Conservation (phyloP, 2,329 filamentous ascomycete genomes). For the Stagonosporopsis cucurbitacearum region DNA sequence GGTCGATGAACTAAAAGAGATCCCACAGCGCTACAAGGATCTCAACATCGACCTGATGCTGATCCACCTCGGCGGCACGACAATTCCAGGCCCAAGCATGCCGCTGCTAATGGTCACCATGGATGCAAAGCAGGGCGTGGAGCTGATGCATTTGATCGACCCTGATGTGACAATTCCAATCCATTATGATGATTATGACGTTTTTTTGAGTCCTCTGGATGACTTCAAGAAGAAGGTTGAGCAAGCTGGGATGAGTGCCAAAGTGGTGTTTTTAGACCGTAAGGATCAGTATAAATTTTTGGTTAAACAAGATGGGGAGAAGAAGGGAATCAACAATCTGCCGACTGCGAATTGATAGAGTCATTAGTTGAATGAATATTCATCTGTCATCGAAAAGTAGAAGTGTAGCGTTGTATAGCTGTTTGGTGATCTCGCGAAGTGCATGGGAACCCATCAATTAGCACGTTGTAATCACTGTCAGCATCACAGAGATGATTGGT, state of each 20-base stretch:
- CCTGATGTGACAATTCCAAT: constrained; percentile 67
- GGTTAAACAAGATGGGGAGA: constrained; percentile 45
- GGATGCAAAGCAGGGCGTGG: constrained; percentile 68
- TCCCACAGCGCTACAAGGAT: constrained; percentile 61
- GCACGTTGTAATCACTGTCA: no score
- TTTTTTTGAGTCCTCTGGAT: constrained; percentile 64
- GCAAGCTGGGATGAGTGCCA: constrained; percentile 57
- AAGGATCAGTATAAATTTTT: constrained; percentile 64
- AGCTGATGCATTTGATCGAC: constrained; percentile 65
- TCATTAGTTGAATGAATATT: not conserved
- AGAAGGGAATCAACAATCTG: constrained; percentile 6
- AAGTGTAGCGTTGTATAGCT: not conserved
- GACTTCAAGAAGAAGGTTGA: constrained; percentile 66
- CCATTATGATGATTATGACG: constrained; percentile 58
- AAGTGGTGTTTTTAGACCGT: constrained; percentile 67
- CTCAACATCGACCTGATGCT: constrained; percentile 70
- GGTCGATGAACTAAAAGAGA: constrained; percentile 67
- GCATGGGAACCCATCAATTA: no score
- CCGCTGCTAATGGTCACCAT: constrained; percentile 72
- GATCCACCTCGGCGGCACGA: constrained; percentile 70
- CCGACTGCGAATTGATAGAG: not conserved
- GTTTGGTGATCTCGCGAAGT: not conserved
- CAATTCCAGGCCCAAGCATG: constrained; percentile 64
- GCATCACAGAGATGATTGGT: not conserved
- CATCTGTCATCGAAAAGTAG: not conserved